Percentiles rank a stretch among this genome's conserved stretches.
phyloP scores from a whole-genome alignment of 2,329 filamentous ascomycete genomes.

The Cladosporium sp. region DNA sequence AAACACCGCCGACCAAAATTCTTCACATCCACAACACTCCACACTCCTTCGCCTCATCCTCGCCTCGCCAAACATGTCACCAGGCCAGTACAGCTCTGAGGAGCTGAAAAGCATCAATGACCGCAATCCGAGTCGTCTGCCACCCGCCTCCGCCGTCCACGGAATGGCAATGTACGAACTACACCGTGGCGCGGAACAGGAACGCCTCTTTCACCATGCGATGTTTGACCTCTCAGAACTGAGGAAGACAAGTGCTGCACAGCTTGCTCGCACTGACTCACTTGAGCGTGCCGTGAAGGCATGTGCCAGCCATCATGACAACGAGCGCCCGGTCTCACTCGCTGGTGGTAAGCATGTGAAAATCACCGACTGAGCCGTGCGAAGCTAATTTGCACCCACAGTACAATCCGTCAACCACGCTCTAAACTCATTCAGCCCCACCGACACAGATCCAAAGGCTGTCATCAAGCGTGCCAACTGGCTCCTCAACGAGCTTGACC shows the following conservation, averaged over 20 bases:
- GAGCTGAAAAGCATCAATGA: conserved; percentile 24
- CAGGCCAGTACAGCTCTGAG: neutral
- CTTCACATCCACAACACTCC: neutral
- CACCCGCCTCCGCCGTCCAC: conserved; percentile 29
- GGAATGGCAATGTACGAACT: conserved; percentile 34
- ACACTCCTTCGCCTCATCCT: neutral
- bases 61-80: neutral
- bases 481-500: conserved; percentile 7
- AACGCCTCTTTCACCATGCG: conserved; percentile 30
- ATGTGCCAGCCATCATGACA: conserved; percentile 6
- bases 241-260: conserved; percentile 13
- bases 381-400: neutral
- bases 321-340: conserved; percentile 4
- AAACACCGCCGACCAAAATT: neutral
- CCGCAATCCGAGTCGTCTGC: conserved; percentile 25
- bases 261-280: neutral
- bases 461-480: neutral
- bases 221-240: conserved; percentile 26
- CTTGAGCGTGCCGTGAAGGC: conserved; percentile 1
- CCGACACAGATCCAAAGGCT: neutral
- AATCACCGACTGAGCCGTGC: neutral
- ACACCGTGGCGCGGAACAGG: conserved; percentile 28
- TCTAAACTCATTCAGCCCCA: neutral
- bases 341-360: conserved; percentile 3
- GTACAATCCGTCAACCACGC: neutral